Base-by-base conservation (phyloP, 768 basidiomycete species). In the Termitomyces bulborhizus region DNA sequence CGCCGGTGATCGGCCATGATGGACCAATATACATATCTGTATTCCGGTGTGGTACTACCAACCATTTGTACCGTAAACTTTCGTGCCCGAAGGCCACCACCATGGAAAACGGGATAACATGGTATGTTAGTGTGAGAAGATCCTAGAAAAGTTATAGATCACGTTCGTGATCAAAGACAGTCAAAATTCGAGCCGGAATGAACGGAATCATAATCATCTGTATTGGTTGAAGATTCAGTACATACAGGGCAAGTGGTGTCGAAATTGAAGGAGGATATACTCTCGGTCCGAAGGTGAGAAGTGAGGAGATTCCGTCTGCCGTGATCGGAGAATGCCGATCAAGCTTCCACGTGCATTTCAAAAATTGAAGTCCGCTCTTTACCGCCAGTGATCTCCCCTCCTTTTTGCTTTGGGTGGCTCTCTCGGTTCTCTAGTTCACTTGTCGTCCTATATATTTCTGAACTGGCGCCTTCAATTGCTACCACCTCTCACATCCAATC, bases 401-500 rank as follows among this genome's bases (percentile, higher is more conserved):
- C 55, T 54, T 60, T 21, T 60, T 57, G 52, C 45, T 47, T 54
- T 51, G 57, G 57, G 56, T 63, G 62, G 62, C 58, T 55, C 27
- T 44, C 29, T 21, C 43, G 57, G 51, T 54, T 37, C 59, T 51
- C 57, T 64, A 60, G 54, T 62, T 56, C 59, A 55, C 34, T 44
- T 47, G 51, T 54, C 57, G 53, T 52, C 51, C 31, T 41, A 36
- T 57, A 56, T 64, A 62, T 62, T 49, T 36, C 60, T 57, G 63
- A 65, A 56, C 68, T 66, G 65, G 63, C 55, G 60, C 52, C 60
- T 53, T 49, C 48, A 39, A 59, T 50, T 32, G 1, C 9, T 32
- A 32, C 31, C 29, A 46, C 47, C 41, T 47, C 46, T 44, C 50
- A 37, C 49, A 24, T 55, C 32, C 55, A 51, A 63, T 57, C 60